Evolutionary conservation across 768 basidiomycete species (phyloP), one percentile per base, ranked within the genome.

Genomic region (Fibroporia radiculosa): DNA sequence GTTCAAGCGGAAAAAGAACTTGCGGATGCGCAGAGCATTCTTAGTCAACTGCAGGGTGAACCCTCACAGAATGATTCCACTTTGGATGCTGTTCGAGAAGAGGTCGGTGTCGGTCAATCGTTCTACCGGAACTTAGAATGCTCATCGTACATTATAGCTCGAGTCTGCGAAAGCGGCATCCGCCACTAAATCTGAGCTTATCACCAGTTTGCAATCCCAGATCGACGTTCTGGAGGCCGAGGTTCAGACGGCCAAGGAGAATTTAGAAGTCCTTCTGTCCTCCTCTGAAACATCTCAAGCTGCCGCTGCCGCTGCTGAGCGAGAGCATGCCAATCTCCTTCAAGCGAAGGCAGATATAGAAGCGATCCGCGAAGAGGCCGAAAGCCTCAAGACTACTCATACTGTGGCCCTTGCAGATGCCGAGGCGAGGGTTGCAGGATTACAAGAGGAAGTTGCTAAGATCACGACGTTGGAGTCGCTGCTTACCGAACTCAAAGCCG

Each of bases 331-430:
- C 53, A 76, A 78, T 18, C 68, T 87, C 23, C 54, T 76, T 16
- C 78, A 78, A 55, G 81, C 78, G 11, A 77, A 80, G 52, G 74
- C 72, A 1, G 75, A 86, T 42, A 66, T 86, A 27, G 73, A 72
- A 33, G 65, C 74, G 4, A 68, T 80, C 26, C 62, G 72, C 44
- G 66, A 67, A 10, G 82, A 85, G 62, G 62, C 64, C 0, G 70
- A 72, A 10, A 62, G 66, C 22, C 60, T 85, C 23, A 78, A 73
- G 56, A 59, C 58, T 13, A 69, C 70, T 12, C 80, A 84, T 40
- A 51, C 66, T 14, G 61, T 64, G 45, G 74, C 75, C 11, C 57
- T 77, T 40, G 65, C 74, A 29, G 77, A 73, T 25, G 70, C 67
- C 1, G 58, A 69, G 32, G 60, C 59, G 4, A 77, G 70, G 54